Evolutionary conservation across 768 basidiomycete genomes (phyloP).

Genomic region (Leccinum incarnatum): DNA sequence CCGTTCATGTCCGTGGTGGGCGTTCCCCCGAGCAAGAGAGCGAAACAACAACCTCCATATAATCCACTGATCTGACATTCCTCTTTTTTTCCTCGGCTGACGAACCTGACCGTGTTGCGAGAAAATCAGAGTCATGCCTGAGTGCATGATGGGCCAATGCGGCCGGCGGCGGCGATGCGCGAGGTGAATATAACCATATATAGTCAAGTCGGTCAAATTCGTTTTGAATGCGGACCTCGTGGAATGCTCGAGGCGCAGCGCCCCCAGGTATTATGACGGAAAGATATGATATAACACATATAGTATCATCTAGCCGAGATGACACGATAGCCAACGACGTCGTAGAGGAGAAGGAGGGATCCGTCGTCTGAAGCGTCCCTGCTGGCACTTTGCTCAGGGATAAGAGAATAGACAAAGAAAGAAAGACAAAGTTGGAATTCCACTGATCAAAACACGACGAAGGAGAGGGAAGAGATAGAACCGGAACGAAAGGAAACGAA

Average conservation of each 20-base stretch:
- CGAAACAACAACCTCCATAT: neutral
- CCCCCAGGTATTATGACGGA: neutral
- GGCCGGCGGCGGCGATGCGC: neutral
- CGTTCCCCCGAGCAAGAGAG: neutral
- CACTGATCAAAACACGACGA: neutral
- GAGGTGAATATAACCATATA: constrained; percentile 25
- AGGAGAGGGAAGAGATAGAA: neutral
- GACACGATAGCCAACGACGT: neutral
- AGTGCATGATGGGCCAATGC: neutral
- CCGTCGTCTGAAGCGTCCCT: neutral
- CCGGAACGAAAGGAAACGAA: neutral
- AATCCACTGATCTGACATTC: neutral
- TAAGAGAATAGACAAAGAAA: neutral
- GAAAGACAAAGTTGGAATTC: neutral
- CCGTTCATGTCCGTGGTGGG: neutral
- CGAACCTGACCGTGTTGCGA: neutral
- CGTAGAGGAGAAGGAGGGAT: neutral
- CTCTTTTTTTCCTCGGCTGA: neutral
- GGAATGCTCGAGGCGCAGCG: constrained; percentile 25
- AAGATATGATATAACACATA: neutral
- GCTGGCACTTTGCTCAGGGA: constrained; percentile 3
- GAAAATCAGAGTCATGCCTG: neutral
- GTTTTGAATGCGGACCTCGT: constrained; percentile 20
- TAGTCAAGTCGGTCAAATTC: constrained; percentile 5
- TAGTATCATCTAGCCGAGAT: constrained; percentile 28